phyloP scores from a whole-genome alignment of 2,329 filamentous ascomycete species.

The Cucurbitaria berberidis region DNA sequence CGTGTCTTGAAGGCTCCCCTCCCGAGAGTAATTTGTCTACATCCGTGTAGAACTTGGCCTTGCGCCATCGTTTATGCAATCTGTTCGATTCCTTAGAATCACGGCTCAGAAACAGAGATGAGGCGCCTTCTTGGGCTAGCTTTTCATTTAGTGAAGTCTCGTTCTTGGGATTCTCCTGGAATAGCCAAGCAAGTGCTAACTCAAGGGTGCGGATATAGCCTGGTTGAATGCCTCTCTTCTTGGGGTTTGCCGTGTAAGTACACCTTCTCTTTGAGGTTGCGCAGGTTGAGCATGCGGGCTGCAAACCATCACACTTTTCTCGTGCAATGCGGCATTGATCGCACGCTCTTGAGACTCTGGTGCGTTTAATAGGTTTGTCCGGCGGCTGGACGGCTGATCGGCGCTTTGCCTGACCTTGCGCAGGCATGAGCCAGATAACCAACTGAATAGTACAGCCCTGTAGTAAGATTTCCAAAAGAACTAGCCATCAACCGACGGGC shows the following conservation, averaged over 20 bases:
- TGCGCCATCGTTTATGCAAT: constrained; percentile 68
- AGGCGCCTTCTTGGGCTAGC: constrained; percentile 57
- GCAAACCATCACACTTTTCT: constrained; percentile 74
- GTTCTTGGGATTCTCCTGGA: constrained; percentile 65
- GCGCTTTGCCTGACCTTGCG: constrained; percentile 34
- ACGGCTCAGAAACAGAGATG: constrained; percentile 60
- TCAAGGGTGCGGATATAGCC: constrained; percentile 79
- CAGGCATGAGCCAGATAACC: constrained; percentile 29
- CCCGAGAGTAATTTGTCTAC: constrained; percentile 68
- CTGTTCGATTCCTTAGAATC: constrained; percentile 61
- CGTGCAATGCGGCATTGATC: constrained; percentile 71
- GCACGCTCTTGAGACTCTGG: constrained; percentile 71
- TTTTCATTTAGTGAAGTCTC: constrained; percentile 64
- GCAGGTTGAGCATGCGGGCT: constrained; percentile 72
- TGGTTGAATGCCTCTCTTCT: constrained; percentile 80
- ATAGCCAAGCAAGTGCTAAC: constrained; percentile 69
- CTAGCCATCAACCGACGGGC: background rate
- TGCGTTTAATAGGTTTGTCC: constrained; percentile 55
- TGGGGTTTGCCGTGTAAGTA: constrained; percentile 74
- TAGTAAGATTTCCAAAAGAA: background rate
- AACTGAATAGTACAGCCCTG: background rate
- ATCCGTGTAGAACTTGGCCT: constrained; percentile 65
- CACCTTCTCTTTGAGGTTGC: constrained; percentile 67
- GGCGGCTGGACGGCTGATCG: constrained; percentile 23
- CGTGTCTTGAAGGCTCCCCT: constrained; percentile 40